phyloP scores from a whole-genome alignment of 768 basidiomycete species.

The Melanogaster broomeanus region DNA sequence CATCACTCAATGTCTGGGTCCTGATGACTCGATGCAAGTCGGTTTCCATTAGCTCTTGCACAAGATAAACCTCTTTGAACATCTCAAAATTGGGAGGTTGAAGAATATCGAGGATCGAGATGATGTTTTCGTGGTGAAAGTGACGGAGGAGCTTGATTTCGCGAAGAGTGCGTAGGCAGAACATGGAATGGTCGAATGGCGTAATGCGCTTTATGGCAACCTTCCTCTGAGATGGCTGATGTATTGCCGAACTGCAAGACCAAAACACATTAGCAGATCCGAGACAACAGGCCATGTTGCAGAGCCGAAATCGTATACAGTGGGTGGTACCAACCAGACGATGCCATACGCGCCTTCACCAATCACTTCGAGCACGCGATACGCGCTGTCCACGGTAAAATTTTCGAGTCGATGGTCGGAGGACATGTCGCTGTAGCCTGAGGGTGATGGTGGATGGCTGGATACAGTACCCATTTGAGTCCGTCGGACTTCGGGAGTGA shows the following conservation, averaged over 20 bases:
- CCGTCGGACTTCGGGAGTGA: constrained; percentile 26
- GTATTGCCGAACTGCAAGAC: constrained; percentile 63
- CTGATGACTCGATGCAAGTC: constrained; percentile 96
- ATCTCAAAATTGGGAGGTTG: constrained; percentile 71
- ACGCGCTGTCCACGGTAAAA: constrained; percentile 56
- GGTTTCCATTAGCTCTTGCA: constrained; percentile 84
- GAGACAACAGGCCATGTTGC: constrained; percentile 10
- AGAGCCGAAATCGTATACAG: neutral
- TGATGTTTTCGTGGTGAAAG: constrained; percentile 87
- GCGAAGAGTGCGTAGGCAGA: constrained; percentile 78
- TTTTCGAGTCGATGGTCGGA: constrained; percentile 37
- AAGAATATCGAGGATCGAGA: constrained; percentile 93
- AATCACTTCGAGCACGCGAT: constrained; percentile 79
- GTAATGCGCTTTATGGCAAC: constrained; percentile 97
- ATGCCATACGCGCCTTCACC: constrained; percentile 97
- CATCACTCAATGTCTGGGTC: constrained; percentile 91
- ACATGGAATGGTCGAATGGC: constrained; percentile 95
- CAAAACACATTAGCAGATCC: constrained; percentile 3
- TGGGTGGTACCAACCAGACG: constrained; percentile 55
- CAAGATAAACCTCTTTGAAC: constrained; percentile 84
- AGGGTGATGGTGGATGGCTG: constrained; percentile 5
- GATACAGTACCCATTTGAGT: neutral
- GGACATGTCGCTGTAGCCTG: constrained; percentile 18
- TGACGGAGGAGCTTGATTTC: constrained; percentile 94
- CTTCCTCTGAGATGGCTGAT: constrained; percentile 73